These are phyloP conservation scores for Isabelozyma heimii DNA, from an alignment of 805 yeast species.

Conservation along the genomic window DNA sequence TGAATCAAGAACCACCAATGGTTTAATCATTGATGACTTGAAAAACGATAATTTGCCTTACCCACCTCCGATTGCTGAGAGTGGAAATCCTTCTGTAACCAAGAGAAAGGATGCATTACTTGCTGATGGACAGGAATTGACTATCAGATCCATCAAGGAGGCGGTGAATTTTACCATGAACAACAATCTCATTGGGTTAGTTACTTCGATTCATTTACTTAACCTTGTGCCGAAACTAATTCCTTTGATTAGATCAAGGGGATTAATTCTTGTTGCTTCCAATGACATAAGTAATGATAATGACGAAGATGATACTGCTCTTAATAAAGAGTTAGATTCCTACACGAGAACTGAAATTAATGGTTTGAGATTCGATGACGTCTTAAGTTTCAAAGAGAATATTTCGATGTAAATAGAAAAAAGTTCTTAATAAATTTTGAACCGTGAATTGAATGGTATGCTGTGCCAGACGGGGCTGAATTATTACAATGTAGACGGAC, in stretches of 20 bases:
- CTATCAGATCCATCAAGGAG: slow-evolving; percentile 71
- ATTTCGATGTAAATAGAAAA: slow-evolving; percentile 23
- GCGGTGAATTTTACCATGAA: slow-evolving; percentile 76
- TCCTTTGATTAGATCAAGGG: slow-evolving; percentile 73
- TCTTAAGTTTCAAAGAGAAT: slow-evolving; percentile 65
- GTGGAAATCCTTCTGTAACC: not conserved
- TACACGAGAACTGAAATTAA: slow-evolving; percentile 51
- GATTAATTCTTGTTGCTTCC: slow-evolving; percentile 78
- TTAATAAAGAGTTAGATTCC: slow-evolving; percentile 31
- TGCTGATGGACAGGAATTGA: slow-evolving; percentile 33
- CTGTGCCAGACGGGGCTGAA: no score
- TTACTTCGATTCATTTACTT: slow-evolving; percentile 69
- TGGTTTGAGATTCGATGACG: slow-evolving; percentile 63
- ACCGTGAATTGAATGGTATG: no score
- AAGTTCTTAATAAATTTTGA: not conserved
- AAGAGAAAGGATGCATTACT: slow-evolving; percentile 11
- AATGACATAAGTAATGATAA: slow-evolving; percentile 33
- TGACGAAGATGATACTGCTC: slow-evolving; percentile 17
- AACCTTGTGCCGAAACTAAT: slow-evolving; percentile 72
- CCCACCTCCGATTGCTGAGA: not conserved
- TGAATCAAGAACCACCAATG: slow-evolving; percentile 41
- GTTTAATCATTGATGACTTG: slow-evolving; percentile 27
- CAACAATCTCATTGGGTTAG: slow-evolving; percentile 83
- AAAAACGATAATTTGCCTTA: not conserved
- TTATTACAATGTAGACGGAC: no score